These are phyloP conservation scores for Vaccinium vitisidaea DNA, from an alignment of 148 eudicot species.

Conservation along the genomic window DNA sequence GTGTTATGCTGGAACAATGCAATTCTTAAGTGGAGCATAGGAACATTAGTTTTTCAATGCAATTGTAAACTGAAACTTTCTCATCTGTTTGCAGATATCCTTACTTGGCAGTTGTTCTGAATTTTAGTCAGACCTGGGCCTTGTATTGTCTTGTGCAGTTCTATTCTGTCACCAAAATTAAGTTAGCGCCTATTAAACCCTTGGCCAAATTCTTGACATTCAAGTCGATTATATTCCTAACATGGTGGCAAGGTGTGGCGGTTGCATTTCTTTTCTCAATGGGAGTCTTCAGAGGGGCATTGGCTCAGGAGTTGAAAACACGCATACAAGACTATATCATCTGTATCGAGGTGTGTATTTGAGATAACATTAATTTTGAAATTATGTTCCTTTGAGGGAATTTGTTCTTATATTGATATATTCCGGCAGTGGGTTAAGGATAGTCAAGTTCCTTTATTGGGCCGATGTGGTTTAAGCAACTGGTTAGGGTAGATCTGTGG, in stretches of 20 bases:
- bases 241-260: constrained; percentile 99
- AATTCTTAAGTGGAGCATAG: not conserved
- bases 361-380: not conserved
- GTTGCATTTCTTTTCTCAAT: constrained; percentile 92
- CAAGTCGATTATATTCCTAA: constrained; percentile 92
- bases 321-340: constrained; percentile 94
- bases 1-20: not conserved
- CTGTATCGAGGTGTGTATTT: constrained; percentile 77
- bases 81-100: constrained; percentile 76
- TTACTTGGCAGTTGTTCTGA: constrained; percentile 89
- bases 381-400: not conserved
- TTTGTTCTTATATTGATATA: not conserved
- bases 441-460: not conserved
- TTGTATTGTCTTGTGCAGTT: constrained; percentile 97
- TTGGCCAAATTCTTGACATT: constrained; percentile 94
- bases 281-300: constrained; percentile 86
- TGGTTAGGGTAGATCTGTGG: not conserved
- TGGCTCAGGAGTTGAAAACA: constrained; percentile 82
- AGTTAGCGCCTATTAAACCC: constrained; percentile 90
- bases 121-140: constrained; percentile 99
- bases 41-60: not conserved
- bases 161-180: constrained; percentile 83
- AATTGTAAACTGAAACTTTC: constrained; percentile 9
- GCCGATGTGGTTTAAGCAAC: not conserved
- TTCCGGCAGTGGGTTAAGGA: not conserved